phyloP scores from a whole-genome alignment of 1,139 yeast species.

The Nadsonia commutata region DNA sequence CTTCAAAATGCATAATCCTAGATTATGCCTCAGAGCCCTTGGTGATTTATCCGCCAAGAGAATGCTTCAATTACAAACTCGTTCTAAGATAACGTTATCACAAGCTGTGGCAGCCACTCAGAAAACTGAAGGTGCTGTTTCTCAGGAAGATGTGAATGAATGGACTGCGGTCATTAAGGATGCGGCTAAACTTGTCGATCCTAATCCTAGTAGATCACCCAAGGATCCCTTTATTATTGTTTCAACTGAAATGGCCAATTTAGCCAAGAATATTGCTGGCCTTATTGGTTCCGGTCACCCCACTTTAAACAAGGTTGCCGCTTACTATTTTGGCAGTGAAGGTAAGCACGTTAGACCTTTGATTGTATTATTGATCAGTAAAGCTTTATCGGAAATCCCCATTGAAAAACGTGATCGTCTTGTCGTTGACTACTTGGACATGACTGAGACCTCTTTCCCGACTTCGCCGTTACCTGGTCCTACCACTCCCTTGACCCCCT shows the following conservation, averaged over 20 bases:
- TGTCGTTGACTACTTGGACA: conserved; percentile 21
- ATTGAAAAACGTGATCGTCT: conserved; percentile 47
- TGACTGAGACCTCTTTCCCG: conserved; percentile 16
- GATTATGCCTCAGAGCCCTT: neutral
- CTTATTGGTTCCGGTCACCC: conserved; percentile 92
- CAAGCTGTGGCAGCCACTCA: conserved; percentile 12
- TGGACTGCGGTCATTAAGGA: conserved; percentile 49
- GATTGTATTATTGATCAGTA: conserved; percentile 66
- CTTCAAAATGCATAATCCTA: neutral
- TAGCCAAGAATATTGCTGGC: conserved; percentile 75
- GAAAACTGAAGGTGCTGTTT: neutral
- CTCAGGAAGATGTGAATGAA: conserved; percentile 5
- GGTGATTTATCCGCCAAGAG: neutral
- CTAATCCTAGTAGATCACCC: conserved; percentile 30
- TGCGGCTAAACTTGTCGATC: conserved; percentile 72
- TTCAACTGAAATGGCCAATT: conserved; percentile 83
- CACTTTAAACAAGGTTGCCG: conserved; percentile 72
- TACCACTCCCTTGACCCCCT: conserved; percentile 48
- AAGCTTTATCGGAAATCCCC: conserved; percentile 72
- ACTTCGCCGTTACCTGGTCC: conserved; percentile 16
- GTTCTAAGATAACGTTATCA: conserved; percentile 15
- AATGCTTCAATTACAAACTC: conserved; percentile 1
- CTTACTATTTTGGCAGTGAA: conserved; percentile 89
- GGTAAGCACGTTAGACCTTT: conserved; percentile 93
- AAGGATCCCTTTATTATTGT: conserved; percentile 83